These are phyloP conservation scores for Penicillium sp. DNA, from an alignment of 2,329 filamentous ascomycete genomes.

Conservation along the genomic window DNA sequence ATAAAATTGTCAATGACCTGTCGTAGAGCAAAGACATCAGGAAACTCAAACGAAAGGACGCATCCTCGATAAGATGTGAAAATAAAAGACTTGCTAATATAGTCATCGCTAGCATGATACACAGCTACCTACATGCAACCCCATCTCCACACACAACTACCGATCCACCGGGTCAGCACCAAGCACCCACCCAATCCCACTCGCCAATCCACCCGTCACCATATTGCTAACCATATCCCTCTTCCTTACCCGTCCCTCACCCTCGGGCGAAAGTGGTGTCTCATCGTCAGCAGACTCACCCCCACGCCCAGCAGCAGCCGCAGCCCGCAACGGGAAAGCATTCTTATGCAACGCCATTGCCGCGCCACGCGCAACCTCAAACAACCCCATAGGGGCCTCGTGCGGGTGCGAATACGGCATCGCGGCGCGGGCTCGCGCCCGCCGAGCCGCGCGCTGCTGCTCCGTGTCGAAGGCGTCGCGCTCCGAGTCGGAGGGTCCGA, in stretches of 20 bases:
- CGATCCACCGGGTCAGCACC: slow-evolving; percentile 50
- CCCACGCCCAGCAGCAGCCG: slow-evolving; percentile 9
- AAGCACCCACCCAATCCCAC: slow-evolving; percentile 64
- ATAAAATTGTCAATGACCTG: background rate
- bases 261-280: slow-evolving; percentile 16
- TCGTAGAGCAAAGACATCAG: background rate
- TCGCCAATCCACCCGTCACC: slow-evolving; percentile 61
- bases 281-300: slow-evolving; percentile 10
- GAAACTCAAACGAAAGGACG: background rate
- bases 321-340: slow-evolving; percentile 43
- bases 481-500: slow-evolving; percentile 44
- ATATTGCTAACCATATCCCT: slow-evolving; percentile 61
- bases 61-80: background rate
- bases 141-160: slow-evolving; percentile 10
- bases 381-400: slow-evolving; percentile 53
- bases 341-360: slow-evolving; percentile 49
- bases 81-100: background rate
- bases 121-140: slow-evolving; percentile 1
- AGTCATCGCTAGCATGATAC: slow-evolving; percentile 13
- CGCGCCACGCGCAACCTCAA: slow-evolving; percentile 53
- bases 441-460: slow-evolving; percentile 36
- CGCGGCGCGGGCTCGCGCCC: slow-evolving; percentile 27
- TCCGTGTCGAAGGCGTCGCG: slow-evolving; percentile 47
- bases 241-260: slow-evolving; percentile 43
- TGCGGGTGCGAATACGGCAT: slow-evolving; percentile 31